These are phyloP conservation scores for Scytalidium sp. DNA, from an alignment of 2,329 filamentous ascomycete genomes.

Conservation along the genomic window DNA sequence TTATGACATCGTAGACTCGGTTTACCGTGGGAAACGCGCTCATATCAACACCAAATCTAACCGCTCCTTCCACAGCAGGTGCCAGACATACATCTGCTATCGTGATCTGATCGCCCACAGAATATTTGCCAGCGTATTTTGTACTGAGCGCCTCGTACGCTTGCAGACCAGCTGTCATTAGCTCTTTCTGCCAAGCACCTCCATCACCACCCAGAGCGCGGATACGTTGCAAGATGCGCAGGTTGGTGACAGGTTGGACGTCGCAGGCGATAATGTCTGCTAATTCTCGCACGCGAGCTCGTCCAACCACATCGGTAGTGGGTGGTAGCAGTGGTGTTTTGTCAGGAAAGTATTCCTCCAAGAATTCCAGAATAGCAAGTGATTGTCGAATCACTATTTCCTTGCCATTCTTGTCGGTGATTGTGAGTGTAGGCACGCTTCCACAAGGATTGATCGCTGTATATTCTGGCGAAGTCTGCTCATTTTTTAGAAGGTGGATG, in stretches of 20 bases:
- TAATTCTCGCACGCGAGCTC: slow-evolving; percentile 52
- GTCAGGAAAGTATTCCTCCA: slow-evolving; percentile 51
- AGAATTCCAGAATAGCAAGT: slow-evolving; percentile 57
- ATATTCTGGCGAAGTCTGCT: slow-evolving; percentile 46
- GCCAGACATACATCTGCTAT: slow-evolving; percentile 57
- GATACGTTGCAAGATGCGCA: slow-evolving; percentile 49
- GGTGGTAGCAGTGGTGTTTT: slow-evolving; percentile 43
- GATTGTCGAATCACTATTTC: slow-evolving; percentile 51
- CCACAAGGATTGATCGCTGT: slow-evolving; percentile 47
- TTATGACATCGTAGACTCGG: slow-evolving; percentile 43
- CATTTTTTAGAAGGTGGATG: slow-evolving; percentile 52
- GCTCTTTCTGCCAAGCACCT: slow-evolving; percentile 47
- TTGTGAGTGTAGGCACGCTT: slow-evolving; percentile 52
- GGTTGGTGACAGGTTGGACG: slow-evolving; percentile 58
- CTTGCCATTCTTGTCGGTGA: slow-evolving; percentile 23
- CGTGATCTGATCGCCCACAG: slow-evolving; percentile 52
- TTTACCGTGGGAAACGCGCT: slow-evolving; percentile 43
- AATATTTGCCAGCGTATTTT: slow-evolving; percentile 44
- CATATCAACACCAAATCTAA: slow-evolving; percentile 52
- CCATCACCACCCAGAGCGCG: slow-evolving; percentile 39
- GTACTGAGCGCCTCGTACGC: slow-evolving; percentile 50
- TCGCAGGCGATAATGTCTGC: slow-evolving; percentile 53
- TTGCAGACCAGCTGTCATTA: slow-evolving; percentile 49
- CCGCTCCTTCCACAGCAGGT: slow-evolving; percentile 56
- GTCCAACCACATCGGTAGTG: slow-evolving; percentile 30